phyloP scores from a whole-genome alignment of 169 alveolate species.

The Plasmodium cynomolgi region DNA sequence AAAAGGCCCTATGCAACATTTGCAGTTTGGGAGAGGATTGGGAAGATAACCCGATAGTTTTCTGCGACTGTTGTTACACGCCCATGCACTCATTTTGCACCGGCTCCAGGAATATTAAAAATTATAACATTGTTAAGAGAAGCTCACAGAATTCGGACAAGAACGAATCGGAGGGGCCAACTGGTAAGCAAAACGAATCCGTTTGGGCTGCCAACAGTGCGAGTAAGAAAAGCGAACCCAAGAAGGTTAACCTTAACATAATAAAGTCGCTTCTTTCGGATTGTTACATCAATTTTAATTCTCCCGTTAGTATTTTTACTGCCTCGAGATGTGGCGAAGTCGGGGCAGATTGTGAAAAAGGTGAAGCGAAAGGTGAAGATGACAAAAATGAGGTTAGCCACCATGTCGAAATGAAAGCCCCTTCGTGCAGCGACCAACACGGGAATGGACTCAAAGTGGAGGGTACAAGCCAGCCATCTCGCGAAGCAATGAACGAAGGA shows the following conservation, averaged over 20 bases:
- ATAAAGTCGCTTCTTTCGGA: constrained; percentile 23
- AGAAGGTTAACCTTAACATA: constrained; percentile 28
- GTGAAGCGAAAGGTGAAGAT: neutral
- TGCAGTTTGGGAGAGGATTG: constrained; percentile 87
- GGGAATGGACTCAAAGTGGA: neutral
- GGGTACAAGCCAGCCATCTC: neutral
- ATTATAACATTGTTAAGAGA: constrained; percentile 27
- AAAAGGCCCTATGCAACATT: constrained; percentile 84
- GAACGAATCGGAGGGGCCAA: neutral
- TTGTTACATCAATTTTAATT: constrained; percentile 14
- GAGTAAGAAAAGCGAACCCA: constrained; percentile 2
- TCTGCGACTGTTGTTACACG: constrained; percentile 86
- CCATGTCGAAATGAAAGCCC: neutral
- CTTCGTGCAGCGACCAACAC: neutral
- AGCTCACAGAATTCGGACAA: neutral
- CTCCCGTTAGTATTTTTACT: constrained; percentile 15
- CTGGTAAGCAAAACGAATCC: neutral
- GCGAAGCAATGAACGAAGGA: neutral
- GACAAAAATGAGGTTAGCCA: neutral
- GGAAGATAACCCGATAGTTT: constrained; percentile 87
- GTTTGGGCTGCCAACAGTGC: neutral
- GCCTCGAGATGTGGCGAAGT: neutral
- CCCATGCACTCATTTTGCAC: constrained; percentile 84
- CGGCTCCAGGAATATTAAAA: constrained; percentile 52
- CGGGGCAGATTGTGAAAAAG: neutral